Evolutionary conservation across 2,329 filamentous ascomycete species (phyloP).

Genomic region (Thielaviopsis ethacetica): DNA sequence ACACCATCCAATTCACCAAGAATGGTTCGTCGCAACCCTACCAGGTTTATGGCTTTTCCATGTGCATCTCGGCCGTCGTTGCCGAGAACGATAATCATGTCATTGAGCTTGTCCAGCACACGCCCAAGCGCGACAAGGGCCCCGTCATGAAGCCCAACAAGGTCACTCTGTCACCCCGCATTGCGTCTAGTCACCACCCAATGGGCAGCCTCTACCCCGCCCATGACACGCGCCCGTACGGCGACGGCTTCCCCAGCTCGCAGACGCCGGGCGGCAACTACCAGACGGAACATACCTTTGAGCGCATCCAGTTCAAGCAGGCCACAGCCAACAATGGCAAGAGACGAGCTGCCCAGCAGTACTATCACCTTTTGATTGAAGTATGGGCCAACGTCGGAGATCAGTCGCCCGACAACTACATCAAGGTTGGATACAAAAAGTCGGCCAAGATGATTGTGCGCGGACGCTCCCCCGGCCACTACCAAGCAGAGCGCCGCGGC

Average conservation of each 20-base stretch:
- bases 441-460: slow-evolving; percentile 79
- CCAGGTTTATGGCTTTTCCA: slow-evolving; percentile 58
- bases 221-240: slow-evolving; percentile 16
- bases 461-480: slow-evolving; percentile 66
- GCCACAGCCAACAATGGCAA: slow-evolving; percentile 92
- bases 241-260: slow-evolving; percentile 12
- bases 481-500: slow-evolving; percentile 52
- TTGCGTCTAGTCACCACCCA: slow-evolving; percentile 33
- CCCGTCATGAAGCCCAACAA: slow-evolving; percentile 60
- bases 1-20: slow-evolving; percentile 34
- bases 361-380: slow-evolving; percentile 81
- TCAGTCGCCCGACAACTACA: slow-evolving; percentile 35
- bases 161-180: slow-evolving; percentile 50
- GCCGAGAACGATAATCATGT: slow-evolving; percentile 58
- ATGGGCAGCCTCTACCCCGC: slow-evolving; percentile 27
- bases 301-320: slow-evolving; percentile 87
- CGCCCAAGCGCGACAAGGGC: slow-evolving; percentile 79
- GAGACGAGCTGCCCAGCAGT: slow-evolving; percentile 75
- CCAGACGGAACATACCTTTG: slow-evolving; percentile 49
- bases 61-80: slow-evolving; percentile 71
- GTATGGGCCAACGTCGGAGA: slow-evolving; percentile 53
- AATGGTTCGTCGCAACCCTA: slow-evolving; percentile 37
- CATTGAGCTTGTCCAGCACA: slow-evolving; percentile 79
- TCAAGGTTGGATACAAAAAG: slow-evolving; percentile 55
- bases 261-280: slow-evolving; percentile 20